phyloP scores from a whole-genome alignment of 768 basidiomycete species.

The Rossbeevera mucosa region DNA sequence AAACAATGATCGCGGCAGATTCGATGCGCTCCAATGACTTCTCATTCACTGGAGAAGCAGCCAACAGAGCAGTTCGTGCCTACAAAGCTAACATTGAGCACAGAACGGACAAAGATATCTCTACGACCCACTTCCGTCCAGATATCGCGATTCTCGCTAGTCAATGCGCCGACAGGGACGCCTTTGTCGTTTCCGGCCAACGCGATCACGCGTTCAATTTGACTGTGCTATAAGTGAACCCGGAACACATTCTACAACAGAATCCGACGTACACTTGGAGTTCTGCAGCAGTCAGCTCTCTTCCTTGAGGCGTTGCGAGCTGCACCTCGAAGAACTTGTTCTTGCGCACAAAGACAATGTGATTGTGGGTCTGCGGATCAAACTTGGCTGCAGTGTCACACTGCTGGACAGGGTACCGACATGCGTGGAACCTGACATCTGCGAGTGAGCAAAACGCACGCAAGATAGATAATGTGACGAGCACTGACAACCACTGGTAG shows the following conservation, averaged over 20 bases:
- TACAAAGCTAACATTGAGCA: conserved; percentile 11
- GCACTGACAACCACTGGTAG: conserved; percentile 75
- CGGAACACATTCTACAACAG: background rate
- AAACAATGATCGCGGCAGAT: conserved; percentile 82
- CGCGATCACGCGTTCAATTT: conserved; percentile 65
- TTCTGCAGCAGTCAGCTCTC: conserved; percentile 72
- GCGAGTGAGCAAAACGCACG: background rate
- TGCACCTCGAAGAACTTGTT: conserved; percentile 87
- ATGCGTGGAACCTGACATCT: conserved; percentile 74
- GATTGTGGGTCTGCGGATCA: conserved; percentile 67
- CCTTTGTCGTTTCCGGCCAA: conserved; percentile 47
- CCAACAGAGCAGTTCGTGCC: conserved; percentile 59
- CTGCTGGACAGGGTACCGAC: conserved; percentile 80
- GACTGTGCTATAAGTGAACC: conserved; percentile 34
- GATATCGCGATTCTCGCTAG: conserved; percentile 81
- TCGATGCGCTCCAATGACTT: conserved; percentile 74
- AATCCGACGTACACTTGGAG: conserved; percentile 57
- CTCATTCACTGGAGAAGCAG: conserved; percentile 61
- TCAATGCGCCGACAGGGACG: conserved; percentile 73
- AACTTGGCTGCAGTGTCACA: conserved; percentile 84
- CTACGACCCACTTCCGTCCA: conserved; percentile 81
- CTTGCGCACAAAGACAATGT: conserved; percentile 87
- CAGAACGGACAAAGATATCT: background rate
- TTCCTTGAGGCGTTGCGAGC: conserved; percentile 56
- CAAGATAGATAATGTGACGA: background rate